Base-by-base conservation (phyloP, 352 stramenopile genomes). In the Pythium rishiriense region DNA sequence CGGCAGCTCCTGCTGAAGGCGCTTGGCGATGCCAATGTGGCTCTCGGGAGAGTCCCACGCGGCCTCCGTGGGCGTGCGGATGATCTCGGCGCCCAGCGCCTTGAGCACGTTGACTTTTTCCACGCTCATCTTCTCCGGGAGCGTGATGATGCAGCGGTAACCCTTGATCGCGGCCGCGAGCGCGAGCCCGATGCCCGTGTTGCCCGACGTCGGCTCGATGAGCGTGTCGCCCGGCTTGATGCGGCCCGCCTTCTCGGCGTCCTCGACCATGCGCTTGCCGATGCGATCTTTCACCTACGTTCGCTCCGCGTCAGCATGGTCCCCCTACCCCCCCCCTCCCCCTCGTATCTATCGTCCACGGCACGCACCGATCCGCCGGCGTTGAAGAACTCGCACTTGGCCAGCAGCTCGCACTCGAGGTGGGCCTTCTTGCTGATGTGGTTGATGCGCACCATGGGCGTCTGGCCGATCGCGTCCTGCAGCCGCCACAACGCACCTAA, bases 21-120 rank as follows among this genome's bases (percentile, higher is more conserved):
- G 77, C 25, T 91, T 87, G 1, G 96, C 97, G 49, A 99, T 96
- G 31, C 81, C 88, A 71, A 99, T 98, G 68, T 98, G 92, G 39
- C 80, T 95, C 69, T 98, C 95, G 7, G 96, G 96, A 15, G 94
- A 98, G 81, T 99, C 94, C 73, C 85, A 98, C 6, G 96, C 93
- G 1, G 95, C 94, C 75, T 99, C 94, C 0, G 94, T 98, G 6
- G 96, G 97, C 29, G 96, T 99, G 57, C 95, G 87, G 67, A 99
- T 97, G 67, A 99, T 98, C 74, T 98, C 91, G 8, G 94, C 94
- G 19, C 96, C 96, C 19, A 99, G 80, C 14, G 96, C 96, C 74
- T 98, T 98, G 25, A 99, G 80, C 28, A 99, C 83, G 64, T 98
- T 89, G 26, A 98, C 92, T 66, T 98, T 98, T 76, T 99, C 96